These are phyloP conservation scores for Clonostachys rosea DNA, from an alignment of 2,329 filamentous ascomycete genomes.

Conservation along the genomic window DNA sequence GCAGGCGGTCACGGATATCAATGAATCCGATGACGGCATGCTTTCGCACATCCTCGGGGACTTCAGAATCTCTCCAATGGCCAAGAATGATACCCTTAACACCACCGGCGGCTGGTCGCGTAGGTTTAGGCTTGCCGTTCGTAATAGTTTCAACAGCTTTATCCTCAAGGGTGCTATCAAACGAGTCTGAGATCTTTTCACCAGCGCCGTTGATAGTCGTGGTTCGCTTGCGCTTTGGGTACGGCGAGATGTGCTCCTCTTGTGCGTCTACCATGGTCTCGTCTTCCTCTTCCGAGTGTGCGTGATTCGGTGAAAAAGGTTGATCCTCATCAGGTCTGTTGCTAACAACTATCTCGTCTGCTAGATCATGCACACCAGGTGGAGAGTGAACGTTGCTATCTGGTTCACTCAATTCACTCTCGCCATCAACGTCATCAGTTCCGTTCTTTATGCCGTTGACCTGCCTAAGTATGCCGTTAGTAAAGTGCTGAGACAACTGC, in stretches of 20 bases:
- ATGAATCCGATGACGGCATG: constrained; percentile 60
- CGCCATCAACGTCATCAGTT: constrained; percentile 27
- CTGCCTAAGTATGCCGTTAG: neutral
- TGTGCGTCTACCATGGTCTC: constrained; percentile 35
- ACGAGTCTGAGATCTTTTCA: neutral
- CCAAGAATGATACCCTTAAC: constrained; percentile 48
- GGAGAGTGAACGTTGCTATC: constrained; percentile 26
- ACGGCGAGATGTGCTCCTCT: constrained; percentile 32
- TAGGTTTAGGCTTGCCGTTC: constrained; percentile 11
- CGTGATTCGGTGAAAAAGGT: neutral
- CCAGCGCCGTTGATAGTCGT: constrained; percentile 13
- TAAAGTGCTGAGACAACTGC: too few relatives aligned
- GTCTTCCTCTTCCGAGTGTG: constrained; percentile 25
- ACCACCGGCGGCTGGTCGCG: constrained; percentile 17
- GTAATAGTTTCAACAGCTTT: too few relatives aligned
- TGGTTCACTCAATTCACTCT: constrained; percentile 38
- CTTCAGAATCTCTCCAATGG: constrained; percentile 55
- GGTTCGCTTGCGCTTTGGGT: constrained; percentile 52
- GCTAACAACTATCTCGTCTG: constrained; percentile 50
- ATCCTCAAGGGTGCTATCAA: neutral
- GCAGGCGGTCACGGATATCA: constrained; percentile 54
- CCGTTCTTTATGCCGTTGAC: neutral
- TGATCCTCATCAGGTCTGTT: constrained; percentile 29
- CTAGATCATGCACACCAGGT: constrained; percentile 22
- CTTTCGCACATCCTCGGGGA: constrained; percentile 41